Conservation (phyloP, 2,329 filamentous ascomycete species). For the Ceratocystis eucalypticola region DNA sequence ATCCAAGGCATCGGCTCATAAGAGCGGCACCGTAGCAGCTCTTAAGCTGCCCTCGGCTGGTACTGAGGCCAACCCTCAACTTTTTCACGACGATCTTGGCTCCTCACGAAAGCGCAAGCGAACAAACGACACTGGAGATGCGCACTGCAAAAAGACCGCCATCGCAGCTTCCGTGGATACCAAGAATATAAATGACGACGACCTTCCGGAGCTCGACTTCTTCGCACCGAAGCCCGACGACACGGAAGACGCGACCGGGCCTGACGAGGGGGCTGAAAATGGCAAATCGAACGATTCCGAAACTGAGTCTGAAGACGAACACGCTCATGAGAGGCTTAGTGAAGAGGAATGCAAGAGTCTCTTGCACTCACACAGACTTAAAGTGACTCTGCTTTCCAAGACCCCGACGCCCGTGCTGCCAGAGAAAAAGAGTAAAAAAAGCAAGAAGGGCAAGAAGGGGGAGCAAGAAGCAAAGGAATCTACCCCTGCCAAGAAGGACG, state of each 20-base stretch:
- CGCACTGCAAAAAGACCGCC: conserved; percentile 20
- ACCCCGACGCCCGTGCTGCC: conserved; percentile 27
- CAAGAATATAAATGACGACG: conserved; percentile 20
- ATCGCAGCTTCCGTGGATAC: neutral
- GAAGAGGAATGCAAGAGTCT: conserved; percentile 61
- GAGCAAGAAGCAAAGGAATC: conserved; percentile 25
- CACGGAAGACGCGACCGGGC: conserved; percentile 14
- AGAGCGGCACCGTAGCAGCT: conserved; percentile 24
- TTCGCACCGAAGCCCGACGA: conserved; percentile 38
- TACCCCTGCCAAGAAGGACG: conserved; percentile 32
- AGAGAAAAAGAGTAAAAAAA: conserved; percentile 30
- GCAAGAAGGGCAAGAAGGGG: conserved; percentile 33
- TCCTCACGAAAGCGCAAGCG: conserved; percentile 35
- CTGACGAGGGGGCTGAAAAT: conserved; percentile 21
- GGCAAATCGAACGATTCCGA: conserved; percentile 22
- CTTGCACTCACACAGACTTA: conserved; percentile 68
- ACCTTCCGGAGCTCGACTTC: conserved; percentile 42
- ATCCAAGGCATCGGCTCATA: conserved; percentile 27
- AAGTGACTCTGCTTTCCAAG: conserved; percentile 58
- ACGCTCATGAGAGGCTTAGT: conserved; percentile 30
- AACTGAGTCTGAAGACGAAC: conserved; percentile 23
- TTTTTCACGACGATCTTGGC: conserved; percentile 47
- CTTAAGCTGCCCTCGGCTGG: conserved; percentile 50
- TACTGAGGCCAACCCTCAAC: conserved; percentile 51
- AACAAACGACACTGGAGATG: conserved; percentile 25